Percentiles rank a stretch among this genome's conserved stretches.
phyloP scores from a whole-genome alignment of 306 rosid genomes.

The Sophora flavescens region DNA sequence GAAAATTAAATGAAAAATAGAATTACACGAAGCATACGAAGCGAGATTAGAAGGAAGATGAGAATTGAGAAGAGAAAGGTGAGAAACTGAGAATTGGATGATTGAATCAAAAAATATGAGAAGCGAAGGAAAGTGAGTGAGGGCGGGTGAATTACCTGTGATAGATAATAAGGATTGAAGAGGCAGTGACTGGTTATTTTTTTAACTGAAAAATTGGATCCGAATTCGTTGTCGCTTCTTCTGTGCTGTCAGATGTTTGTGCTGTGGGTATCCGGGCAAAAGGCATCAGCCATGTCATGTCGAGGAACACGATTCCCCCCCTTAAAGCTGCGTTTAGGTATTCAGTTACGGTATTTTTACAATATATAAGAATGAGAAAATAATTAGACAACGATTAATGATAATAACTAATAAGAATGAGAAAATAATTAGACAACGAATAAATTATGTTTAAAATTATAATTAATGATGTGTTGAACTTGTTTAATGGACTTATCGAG shows the following conservation, averaged over 20 bases:
- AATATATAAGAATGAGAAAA: too few relatives aligned
- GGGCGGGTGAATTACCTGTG: neutral
- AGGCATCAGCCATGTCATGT: too few relatives aligned
- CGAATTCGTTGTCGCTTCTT: constrained; percentile 7
- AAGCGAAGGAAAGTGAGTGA: neutral
- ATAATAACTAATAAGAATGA: too few relatives aligned
- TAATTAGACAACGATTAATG: too few relatives aligned
- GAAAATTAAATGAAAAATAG: neutral
- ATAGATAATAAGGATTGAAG: neutral
- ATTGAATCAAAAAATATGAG: neutral
- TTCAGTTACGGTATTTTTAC: too few relatives aligned
- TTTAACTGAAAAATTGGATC: constrained; percentile 19
- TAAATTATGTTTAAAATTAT: too few relatives aligned
- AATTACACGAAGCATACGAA: neutral
- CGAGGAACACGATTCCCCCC: too few relatives aligned
- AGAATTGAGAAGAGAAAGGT: neutral
- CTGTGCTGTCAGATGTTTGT: neutral
- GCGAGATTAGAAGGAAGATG: neutral
- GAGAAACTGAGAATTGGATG: neutral
- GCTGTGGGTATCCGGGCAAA: too few relatives aligned
- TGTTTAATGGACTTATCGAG: too few relatives aligned
- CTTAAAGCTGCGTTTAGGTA: too few relatives aligned
- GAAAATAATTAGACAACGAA: too few relatives aligned
- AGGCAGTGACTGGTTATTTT: neutral
- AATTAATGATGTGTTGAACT: too few relatives aligned